Conservation (phyloP, 2,329 filamentous ascomycete species). For the Phaeosphaeria sp. region DNA sequence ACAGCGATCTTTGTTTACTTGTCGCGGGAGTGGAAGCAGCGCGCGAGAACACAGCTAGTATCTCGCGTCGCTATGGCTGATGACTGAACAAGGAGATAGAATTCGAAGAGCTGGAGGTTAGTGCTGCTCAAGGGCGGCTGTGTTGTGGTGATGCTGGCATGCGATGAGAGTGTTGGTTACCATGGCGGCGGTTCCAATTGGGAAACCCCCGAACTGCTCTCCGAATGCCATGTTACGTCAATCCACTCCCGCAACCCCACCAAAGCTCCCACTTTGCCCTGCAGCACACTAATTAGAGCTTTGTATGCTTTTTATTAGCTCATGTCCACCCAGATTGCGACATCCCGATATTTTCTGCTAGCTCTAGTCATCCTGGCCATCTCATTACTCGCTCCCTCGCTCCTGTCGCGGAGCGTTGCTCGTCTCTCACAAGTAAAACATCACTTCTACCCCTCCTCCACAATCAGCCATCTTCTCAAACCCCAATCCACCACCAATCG, state of each 20-base stretch:
- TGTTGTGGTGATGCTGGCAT: neutral
- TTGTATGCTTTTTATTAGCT: conserved; percentile 15
- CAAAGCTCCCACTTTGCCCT: conserved; percentile 15
- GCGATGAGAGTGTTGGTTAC: conserved; percentile 9
- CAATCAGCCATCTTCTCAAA: conserved; percentile 17
- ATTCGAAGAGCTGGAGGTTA: no score
- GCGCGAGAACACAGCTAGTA: neutral
- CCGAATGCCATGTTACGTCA: conserved; percentile 17
- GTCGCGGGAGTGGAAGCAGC: neutral
- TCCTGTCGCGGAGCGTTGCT: conserved; percentile 36
- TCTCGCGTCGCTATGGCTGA: neutral
- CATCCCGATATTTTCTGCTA: conserved; percentile 40
- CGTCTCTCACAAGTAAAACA: conserved; percentile 40
- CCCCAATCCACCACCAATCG: conserved; percentile 19
- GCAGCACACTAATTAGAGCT: conserved; percentile 8
- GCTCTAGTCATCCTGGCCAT: conserved; percentile 42
- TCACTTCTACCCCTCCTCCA: conserved; percentile 38
- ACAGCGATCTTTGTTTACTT: conserved; percentile 37
- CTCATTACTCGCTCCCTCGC: conserved; percentile 35
- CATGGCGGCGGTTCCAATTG: conserved; percentile 24
- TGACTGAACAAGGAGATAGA: neutral
- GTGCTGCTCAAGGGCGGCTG: neutral
- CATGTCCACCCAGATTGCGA: conserved; percentile 32
- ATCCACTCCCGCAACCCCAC: conserved; percentile 20
- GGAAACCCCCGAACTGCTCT: conserved; percentile 23